Conservation (phyloP, 345 rosid species). For the Microcos paniculata region DNA sequence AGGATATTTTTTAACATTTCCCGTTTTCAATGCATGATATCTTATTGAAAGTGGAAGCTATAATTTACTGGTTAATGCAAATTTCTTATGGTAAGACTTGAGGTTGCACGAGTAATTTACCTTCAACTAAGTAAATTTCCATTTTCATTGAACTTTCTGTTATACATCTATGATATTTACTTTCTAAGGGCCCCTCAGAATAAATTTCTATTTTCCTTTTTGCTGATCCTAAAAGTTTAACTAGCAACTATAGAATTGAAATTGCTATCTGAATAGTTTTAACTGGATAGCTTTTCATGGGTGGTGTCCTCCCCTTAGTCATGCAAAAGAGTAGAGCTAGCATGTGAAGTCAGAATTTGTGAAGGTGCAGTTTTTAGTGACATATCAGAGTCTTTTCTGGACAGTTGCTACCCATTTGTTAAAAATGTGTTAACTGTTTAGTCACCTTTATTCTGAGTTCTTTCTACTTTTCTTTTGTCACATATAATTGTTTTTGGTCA, state of each 20-base stretch:
- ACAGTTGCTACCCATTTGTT: not conserved
- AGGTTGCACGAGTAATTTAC: not conserved
- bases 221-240: not conserved
- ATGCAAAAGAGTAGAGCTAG: not conserved
- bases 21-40: not conserved
- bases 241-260: not conserved
- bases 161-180: not conserved
- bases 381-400: not conserved
- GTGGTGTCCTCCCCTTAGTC: not conserved
- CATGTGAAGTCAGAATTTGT: not conserved
- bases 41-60: slow-evolving; percentile 4
- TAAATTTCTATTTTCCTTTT: not conserved
- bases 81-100: not conserved
- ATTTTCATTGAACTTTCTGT: not conserved
- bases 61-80: not conserved
- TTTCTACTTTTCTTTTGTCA: not conserved
- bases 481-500: not conserved
- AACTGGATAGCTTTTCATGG: not conserved
- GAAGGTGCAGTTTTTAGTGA: not conserved
- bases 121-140: not conserved
- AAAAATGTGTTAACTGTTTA: not conserved
- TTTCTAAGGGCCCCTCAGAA: not conserved
- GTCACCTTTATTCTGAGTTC: not conserved
- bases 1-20: not conserved
- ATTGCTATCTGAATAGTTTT: not conserved